phyloP scores from a whole-genome alignment of 352 stramenopile species.

The Labyrinthula sp. region DNA sequence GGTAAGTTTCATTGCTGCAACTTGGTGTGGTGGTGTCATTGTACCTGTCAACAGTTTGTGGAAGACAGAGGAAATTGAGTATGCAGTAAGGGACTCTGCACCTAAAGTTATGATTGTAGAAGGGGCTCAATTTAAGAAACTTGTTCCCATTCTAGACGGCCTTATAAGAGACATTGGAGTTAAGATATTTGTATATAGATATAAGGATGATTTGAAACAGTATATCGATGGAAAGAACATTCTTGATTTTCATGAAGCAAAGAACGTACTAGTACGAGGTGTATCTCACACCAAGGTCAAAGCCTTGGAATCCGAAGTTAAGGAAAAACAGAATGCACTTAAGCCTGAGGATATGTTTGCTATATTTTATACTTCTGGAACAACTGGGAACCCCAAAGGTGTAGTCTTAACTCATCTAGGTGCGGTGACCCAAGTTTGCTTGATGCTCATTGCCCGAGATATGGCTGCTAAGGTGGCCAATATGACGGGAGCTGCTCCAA shows the following conservation, averaged over 20 bases:
- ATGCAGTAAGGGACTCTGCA: conserved; percentile 5
- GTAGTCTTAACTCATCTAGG: conserved; percentile 50
- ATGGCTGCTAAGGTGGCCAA: conserved; percentile 1
- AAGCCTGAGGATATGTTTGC: conserved; percentile 6
- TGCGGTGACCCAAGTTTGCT: too few relatives aligned
- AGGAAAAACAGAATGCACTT: neutral
- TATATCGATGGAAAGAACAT: too few relatives aligned
- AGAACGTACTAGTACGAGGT: too few relatives aligned
- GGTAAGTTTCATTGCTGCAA: conserved; percentile 4
- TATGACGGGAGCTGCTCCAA: conserved; percentile 1
- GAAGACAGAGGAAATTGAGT: conserved; percentile 23
- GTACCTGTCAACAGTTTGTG: conserved; percentile 25
- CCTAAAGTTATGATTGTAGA: conserved; percentile 20
- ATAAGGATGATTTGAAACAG: too few relatives aligned
- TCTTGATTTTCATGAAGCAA: too few relatives aligned
- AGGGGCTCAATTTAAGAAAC: conserved; percentile 2
- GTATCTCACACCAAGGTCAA: too few relatives aligned
- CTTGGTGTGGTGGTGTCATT: conserved; percentile 3
- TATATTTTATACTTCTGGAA: conserved; percentile 59
- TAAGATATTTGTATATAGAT: too few relatives aligned
- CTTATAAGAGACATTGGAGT: too few relatives aligned
- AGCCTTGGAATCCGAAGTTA: too few relatives aligned
- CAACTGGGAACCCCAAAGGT: conserved; percentile 56
- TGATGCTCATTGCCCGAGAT: conserved; percentile 11
- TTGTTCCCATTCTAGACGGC: conserved; percentile 14